Evolutionary conservation across 2,329 filamentous ascomycete genomes (phyloP).

Genomic region (Alternaria viburni): DNA sequence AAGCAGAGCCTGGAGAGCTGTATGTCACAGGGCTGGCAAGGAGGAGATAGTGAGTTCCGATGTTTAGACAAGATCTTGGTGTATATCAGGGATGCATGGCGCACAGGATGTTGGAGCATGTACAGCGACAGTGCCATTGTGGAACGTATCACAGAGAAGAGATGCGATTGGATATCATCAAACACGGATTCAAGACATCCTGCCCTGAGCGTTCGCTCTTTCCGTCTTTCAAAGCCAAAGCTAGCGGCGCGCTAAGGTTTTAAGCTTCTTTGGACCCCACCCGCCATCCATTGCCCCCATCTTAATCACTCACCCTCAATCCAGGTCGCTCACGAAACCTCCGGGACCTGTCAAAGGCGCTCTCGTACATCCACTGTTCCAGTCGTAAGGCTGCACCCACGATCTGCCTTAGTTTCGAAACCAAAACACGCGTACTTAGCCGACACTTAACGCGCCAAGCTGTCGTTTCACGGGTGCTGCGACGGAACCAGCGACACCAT

Average conservation of each 20-base stretch:
- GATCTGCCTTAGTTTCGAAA: conserved; percentile 30
- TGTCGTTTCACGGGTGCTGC: conserved; percentile 14
- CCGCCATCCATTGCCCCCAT: background rate
- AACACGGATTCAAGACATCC: background rate
- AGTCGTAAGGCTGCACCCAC: background rate
- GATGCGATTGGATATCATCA: background rate
- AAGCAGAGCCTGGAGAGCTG: conserved; percentile 73
- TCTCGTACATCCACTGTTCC: conserved; percentile 16
- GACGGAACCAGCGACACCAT: conserved; percentile 16
- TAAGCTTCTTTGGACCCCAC: conserved; percentile 13
- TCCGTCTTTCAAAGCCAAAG: background rate
- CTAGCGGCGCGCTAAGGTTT: conserved; percentile 14
- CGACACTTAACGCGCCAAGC: background rate
- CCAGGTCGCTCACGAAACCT: conserved; percentile 6
- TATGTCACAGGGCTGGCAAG: conserved; percentile 67
- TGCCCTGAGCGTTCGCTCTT: background rate
- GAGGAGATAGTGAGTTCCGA: conserved; percentile 13
- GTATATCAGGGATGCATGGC: background rate
- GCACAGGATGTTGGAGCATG: background rate
- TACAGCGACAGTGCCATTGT: background rate
- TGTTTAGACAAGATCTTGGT: background rate
- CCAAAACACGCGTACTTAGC: conserved; percentile 21
- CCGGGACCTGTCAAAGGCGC: conserved; percentile 2
- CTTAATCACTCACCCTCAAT: background rate
- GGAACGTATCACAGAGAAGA: background rate